These are phyloP conservation scores for Mangifera indica DNA, from an alignment of 345 rosid species.

Conservation along the genomic window DNA sequence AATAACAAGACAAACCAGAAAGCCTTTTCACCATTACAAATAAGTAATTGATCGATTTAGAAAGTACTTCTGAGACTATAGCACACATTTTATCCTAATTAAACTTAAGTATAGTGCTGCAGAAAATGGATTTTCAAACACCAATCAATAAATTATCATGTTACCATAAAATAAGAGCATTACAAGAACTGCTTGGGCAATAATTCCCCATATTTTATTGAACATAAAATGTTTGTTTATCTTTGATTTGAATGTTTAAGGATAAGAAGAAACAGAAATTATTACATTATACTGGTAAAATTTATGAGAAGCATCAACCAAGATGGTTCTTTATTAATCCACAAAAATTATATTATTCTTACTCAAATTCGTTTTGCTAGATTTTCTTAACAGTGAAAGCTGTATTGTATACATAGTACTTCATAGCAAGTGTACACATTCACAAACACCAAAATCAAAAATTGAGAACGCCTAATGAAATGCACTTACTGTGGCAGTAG, in stretches of 20 bases:
- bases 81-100: background rate
- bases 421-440: background rate
- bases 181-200: background rate
- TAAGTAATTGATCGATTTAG: background rate
- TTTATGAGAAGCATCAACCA: background rate
- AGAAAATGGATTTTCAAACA: no score
- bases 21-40: background rate
- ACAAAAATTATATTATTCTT: background rate
- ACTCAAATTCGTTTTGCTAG: background rate
- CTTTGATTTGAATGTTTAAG: background rate
- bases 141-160: no score
- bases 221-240: background rate
- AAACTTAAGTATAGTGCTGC: no score
- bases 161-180: no score
- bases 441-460: conserved; percentile 20
- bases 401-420: background rate
- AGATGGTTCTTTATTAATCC: background rate
- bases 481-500: conserved; percentile 63
- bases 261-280: background rate
- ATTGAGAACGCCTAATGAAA: conserved; percentile 7
- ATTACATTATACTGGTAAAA: background rate
- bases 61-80: background rate
- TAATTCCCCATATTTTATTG: background rate
- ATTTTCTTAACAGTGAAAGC: background rate
- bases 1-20: background rate